Evolutionary conservation across 768 basidiomycete species (phyloP), one percentile per base, ranked within the genome.

Genomic region (Leccinellum albellum): DNA sequence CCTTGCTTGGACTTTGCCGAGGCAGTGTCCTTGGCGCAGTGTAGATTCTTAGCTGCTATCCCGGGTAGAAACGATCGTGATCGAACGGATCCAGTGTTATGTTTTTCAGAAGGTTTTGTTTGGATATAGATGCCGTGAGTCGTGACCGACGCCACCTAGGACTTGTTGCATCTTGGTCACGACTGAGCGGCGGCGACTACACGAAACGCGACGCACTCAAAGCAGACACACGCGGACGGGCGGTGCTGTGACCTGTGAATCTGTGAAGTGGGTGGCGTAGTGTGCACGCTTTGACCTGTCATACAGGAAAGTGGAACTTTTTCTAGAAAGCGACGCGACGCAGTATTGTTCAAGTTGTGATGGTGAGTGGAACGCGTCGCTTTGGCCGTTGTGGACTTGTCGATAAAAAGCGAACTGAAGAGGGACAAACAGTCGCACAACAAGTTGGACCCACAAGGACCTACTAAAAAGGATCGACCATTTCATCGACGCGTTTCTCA

Each of bases 401-500:
- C 15, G 17, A 61, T 57, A 64, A 57, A 66, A 57, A 32, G 17
- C 10, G 6, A 12, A 9, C 6, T 29, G 29, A 29, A 17, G 4
- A 29, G 37, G 54, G 47, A 54, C 60, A 73, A 71, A 71, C 66
- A 71, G 54, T 47, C 59, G 50, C 71, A 73, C 61, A 71, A 70
- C 64, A 73, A 45, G 17, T 32, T 71, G 70, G 70, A 72, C 70
- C 70, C 61, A 72, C 70, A 72, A 33, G 66, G 60, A 71, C 63
- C 70, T 68, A 72, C 70, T 61, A 73, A 73, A 71, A 65, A 50
- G 61, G 70, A 62, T 59, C 31, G 13, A 7, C 50, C 60, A 56
- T 50, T 53, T 31, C 65, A 60, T 56, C 62, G 66, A 70, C 71
- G 70, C 67, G 70, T 61, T 40, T 64, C 59, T 58, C 60, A 56